Conservation (phyloP, 768 basidiomycete genomes). For the Psilocybe azurescens region DNA sequence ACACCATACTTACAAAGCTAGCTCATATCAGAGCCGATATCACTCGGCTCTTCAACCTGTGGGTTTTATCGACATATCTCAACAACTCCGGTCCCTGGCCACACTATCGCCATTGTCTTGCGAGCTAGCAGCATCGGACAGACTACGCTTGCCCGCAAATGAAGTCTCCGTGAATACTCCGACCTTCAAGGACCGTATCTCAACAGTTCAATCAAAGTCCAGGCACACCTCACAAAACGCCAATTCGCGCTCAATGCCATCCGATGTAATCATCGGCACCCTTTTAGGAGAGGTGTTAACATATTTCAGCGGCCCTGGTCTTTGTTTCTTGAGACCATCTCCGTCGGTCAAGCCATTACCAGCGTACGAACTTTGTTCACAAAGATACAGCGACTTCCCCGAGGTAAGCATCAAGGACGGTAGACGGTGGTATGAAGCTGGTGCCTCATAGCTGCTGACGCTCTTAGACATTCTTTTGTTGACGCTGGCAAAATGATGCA, state of each 20-base stretch:
- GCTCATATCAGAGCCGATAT: too few species aligned
- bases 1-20: too few species aligned
- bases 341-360: neutral
- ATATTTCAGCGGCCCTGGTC: neutral
- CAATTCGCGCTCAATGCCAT: neutral
- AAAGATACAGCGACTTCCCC: neutral
- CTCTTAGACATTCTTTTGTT: neutral
- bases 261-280: neutral
- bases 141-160: too few species aligned
- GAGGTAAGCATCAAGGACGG: constrained; percentile 7
- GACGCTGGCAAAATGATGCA: constrained; percentile 10
- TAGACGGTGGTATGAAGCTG: constrained; percentile 4
- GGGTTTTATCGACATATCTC: too few species aligned
- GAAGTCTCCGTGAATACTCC: too few species aligned
- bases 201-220: too few species aligned
- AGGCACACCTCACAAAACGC: too few species aligned
- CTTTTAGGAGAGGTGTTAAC: neutral
- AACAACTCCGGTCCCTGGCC: too few species aligned
- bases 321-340: neutral
- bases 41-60: too few species aligned
- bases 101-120: too few species aligned
- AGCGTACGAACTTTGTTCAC: neutral
- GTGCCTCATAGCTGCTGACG: constrained; percentile 1
- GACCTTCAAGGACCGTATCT: too few species aligned
- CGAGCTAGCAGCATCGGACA: too few species aligned